Percentiles rank a stretch among this genome's conserved stretches.
phyloP scores from a whole-genome alignment of 192 early-diverging fungal genomes.

The Umbelopsis vinacea region DNA sequence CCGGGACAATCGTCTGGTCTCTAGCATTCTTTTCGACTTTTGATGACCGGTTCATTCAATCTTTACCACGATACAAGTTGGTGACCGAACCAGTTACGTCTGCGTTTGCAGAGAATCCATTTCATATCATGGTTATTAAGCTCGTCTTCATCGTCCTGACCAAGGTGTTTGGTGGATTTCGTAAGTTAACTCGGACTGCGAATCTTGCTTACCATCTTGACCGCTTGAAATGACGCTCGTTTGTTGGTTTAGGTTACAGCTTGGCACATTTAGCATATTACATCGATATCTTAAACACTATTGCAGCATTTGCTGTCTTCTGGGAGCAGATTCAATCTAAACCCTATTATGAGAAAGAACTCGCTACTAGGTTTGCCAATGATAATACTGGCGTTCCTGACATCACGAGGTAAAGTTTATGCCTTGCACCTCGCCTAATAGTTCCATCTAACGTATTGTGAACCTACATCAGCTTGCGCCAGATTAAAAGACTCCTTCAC shows the following conservation, averaged over 20 bases:
- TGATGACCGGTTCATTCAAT: background rate
- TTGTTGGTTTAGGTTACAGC: slow-evolving; percentile 17
- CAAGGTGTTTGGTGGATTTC: slow-evolving; percentile 19
- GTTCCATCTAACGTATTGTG: background rate
- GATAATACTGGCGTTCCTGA: background rate
- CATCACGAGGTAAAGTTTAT: background rate
- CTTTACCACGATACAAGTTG: background rate
- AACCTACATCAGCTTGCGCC: background rate
- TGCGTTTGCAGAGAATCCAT: slow-evolving; percentile 8
- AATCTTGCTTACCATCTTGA: too few relatives aligned
- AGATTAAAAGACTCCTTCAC: background rate
- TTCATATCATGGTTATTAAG: slow-evolving; percentile 15
- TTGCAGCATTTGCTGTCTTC: slow-evolving; percentile 10
- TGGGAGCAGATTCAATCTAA: background rate
- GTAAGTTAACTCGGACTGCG: background rate
- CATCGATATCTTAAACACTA: slow-evolving; percentile 12
- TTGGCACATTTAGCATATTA: slow-evolving; percentile 15
- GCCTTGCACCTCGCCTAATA: background rate
- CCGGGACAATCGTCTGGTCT: background rate
- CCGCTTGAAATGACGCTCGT: background rate
- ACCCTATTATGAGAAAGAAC: background rate
- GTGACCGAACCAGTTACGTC: slow-evolving; percentile 8
- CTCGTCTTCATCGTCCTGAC: background rate
- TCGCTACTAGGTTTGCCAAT: background rate
- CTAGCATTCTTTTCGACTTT: background rate